These are phyloP conservation scores for Leccinum subrobustum DNA, from an alignment of 1,284 basidiomycete genomes.

Conservation along the genomic window DNA sequence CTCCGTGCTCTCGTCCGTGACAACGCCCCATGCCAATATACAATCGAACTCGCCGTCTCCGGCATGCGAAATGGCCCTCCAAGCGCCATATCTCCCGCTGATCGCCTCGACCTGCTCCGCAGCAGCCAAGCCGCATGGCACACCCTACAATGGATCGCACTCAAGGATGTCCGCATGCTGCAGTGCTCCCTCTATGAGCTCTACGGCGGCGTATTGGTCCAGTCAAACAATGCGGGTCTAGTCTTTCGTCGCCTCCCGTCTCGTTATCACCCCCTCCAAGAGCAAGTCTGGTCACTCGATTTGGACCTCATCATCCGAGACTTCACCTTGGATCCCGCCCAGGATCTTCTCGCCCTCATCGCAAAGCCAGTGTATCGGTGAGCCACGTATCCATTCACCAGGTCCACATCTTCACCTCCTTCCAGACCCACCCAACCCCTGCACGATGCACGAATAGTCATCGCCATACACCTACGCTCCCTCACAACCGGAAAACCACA, in stretches of 20 bases:
- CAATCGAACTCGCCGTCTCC: conserved; percentile 49
- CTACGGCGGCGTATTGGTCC: conserved; percentile 58
- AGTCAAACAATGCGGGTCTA: conserved; percentile 37
- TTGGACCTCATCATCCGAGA: conserved; percentile 48
- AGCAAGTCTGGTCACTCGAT: conserved; percentile 46
- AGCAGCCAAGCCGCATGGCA: conserved; percentile 50
- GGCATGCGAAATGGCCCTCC: conserved; percentile 49
- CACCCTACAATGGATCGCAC: conserved; percentile 39
- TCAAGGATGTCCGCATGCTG: conserved; percentile 40
- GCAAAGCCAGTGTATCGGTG: conserved; percentile 37
- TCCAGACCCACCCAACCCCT: conserved; percentile 15
- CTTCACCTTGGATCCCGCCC: conserved; percentile 61
- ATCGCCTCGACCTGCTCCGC: conserved; percentile 43
- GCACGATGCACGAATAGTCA: conserved; percentile 18
- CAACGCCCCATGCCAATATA: conserved; percentile 45
- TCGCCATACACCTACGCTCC: conserved; percentile 43
- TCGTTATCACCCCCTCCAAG: conserved; percentile 43
- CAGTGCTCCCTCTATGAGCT: conserved; percentile 53
- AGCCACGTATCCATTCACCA: conserved; percentile 8
- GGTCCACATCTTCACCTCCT: conserved; percentile 4
- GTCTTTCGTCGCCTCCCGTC: conserved; percentile 52
- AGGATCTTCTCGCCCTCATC: conserved; percentile 56
- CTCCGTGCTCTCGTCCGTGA: conserved; percentile 40
- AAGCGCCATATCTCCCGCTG: conserved; percentile 28
- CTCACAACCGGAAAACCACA: conserved; percentile 49